Conservation (phyloP, 225 moss, liverwort and hornwort genomes). For the Pleurozium schreberi region DNA sequence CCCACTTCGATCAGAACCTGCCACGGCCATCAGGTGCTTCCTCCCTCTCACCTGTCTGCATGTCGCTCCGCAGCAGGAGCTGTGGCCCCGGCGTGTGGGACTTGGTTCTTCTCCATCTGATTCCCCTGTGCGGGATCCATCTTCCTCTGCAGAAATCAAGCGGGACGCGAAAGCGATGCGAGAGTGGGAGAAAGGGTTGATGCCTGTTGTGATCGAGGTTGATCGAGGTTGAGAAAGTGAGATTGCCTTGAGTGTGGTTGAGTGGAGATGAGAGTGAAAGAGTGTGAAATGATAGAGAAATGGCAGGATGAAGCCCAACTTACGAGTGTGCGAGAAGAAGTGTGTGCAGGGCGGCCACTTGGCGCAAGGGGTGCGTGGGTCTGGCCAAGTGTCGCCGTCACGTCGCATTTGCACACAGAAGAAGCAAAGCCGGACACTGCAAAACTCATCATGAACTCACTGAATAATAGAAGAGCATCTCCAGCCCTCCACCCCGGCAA, state of each 20-base stretch:
- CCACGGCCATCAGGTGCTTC: not conserved
- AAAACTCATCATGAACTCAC: not conserved
- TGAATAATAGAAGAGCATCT: not conserved
- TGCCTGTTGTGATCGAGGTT: not conserved
- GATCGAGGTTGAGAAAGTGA: not conserved
- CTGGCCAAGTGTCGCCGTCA: not conserved
- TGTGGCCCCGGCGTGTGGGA: not conserved
- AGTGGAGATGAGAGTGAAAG: not conserved
- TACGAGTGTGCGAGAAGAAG: not conserved
- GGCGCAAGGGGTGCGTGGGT: not conserved
- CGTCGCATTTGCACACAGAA: not conserved
- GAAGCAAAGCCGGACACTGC: not conserved
- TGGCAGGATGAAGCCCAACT: no score
- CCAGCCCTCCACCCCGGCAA: not conserved
- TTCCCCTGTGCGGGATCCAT: slow-evolving; percentile 12
- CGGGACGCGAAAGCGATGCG: not conserved
- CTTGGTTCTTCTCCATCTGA: not conserved
- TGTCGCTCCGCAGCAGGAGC: not conserved
- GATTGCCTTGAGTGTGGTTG: not conserved
- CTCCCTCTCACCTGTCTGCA: not conserved
- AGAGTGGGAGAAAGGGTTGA: not conserved
- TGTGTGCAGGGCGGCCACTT: not conserved
- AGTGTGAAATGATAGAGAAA: not conserved
- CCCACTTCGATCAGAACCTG: not conserved
- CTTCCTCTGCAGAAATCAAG: not conserved